Base-by-base conservation (phyloP, 371 early-diverging fungal genomes). In the Actinomucor elegans region DNA sequence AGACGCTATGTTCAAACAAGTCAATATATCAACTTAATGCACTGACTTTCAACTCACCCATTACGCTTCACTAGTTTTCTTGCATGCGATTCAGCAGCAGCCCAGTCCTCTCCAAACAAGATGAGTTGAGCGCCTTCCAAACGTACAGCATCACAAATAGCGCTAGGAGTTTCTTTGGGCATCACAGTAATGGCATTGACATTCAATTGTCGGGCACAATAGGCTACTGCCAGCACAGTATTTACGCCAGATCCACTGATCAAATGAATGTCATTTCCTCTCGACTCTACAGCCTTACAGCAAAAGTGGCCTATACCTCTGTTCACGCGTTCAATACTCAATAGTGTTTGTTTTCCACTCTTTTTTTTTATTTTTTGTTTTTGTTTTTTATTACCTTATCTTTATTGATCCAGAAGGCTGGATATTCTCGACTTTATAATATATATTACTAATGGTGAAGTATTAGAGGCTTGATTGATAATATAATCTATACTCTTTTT, bases 371-470 rank as follows among this genome's bases (percentile, higher is more conserved):
- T n/a, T n/a, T n/a, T n/a, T n/a, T n/a, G n/a, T n/a, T 27, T 4
- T 27, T 38, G 1, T 35, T 34, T 14, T 18, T 43, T 27, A 10
- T 35, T 44, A 80, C 85, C 83, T 77, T 55, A 89, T 85, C 59
- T 89, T 89, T 34, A 86, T 84, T 7, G 89, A 89, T 33, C 87
- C 87, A 7, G 86, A 82, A 12, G 89, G 89, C 40, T 89, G 89
- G 48, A 89, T 75, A 64, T 80, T 84, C 47, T 89, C 89, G 43
- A 86, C 80, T 61, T 89, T 89, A 15, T 83, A 78, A 74, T 84
- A 89, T 15, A 87, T 74, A 65, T 87, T 87, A 41, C 86, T 85
- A 48, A 9, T 9, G 18, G 48, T 43, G 20, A 14, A 43, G 28
- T 37, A 18, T 15, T 35, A 31, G 15, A n/a, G 21, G 21, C 3